phyloP scores from a whole-genome alignment of 352 stramenopile genomes.

The Phytophthora idaei region DNA sequence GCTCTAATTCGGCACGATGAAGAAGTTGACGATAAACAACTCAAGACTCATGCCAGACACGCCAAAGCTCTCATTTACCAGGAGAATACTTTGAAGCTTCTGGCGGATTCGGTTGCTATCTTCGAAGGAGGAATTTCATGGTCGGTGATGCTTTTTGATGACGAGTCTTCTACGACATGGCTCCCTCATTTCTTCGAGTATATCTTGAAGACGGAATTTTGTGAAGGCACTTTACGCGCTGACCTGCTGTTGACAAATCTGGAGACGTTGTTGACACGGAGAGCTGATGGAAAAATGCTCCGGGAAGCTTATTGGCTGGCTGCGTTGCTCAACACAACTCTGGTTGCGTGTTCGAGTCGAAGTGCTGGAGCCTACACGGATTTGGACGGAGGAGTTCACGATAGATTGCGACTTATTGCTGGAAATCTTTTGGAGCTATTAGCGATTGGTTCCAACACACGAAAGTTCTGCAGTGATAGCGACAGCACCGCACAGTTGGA shows the following conservation, averaged over 20 bases:
- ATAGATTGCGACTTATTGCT: slow-evolving; percentile 18
- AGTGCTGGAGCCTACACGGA: slow-evolving; percentile 16
- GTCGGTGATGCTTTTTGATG: slow-evolving; percentile 34
- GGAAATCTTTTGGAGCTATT: slow-evolving; percentile 24
- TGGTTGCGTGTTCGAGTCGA: slow-evolving; percentile 35
- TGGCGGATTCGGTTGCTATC: slow-evolving; percentile 21
- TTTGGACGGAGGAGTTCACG: not conserved
- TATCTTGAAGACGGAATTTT: slow-evolving; percentile 33
- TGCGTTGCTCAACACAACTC: slow-evolving; percentile 47
- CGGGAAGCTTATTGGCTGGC: slow-evolving; percentile 43
- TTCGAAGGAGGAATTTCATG: slow-evolving; percentile 30
- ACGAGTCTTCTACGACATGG: slow-evolving; percentile 29
- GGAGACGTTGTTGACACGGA: slow-evolving; percentile 9
- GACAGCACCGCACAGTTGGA: not conserved
- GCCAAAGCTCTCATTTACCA: slow-evolving; percentile 41
- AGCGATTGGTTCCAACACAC: slow-evolving; percentile 4
- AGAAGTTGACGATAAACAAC: slow-evolving; percentile 11
- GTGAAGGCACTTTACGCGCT: slow-evolving; percentile 20
- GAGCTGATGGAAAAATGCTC: slow-evolving; percentile 16
- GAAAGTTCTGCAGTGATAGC: not conserved
- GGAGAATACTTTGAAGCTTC: slow-evolving; percentile 35
- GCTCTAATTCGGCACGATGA: slow-evolving; percentile 21
- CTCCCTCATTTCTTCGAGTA: slow-evolving; percentile 45
- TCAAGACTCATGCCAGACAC: slow-evolving; percentile 18
- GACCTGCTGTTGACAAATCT: slow-evolving; percentile 28